Base-by-base conservation (phyloP, 192 early-diverging fungal genomes). In the Coemansia sp. region DNA sequence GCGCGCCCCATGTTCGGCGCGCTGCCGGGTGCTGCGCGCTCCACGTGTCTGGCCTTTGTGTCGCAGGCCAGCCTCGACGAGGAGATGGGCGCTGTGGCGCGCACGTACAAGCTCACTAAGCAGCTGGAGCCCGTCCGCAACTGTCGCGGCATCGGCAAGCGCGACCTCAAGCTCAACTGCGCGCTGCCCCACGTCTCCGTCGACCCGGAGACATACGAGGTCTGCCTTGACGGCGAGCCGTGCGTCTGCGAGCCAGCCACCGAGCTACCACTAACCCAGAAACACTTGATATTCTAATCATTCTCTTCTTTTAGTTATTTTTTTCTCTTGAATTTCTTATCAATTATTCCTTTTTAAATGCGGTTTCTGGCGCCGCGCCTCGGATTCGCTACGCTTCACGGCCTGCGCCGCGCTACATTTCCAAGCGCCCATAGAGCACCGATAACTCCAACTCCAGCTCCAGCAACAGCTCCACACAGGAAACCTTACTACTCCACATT, bases 171-270 rank as follows among this genome's bases (percentile, higher is more conserved):
- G 70, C 84, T 93, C 37, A 98, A 98, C 71, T 84, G 88, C 62
- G 65, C 79, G 0, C 73, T 88, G 60, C 96, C 96, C 3, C 84
- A 86, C 11, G 88, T 98, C 12, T 65, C 80, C 0, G 93, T 98
- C 3, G 94, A 98, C 70, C 94, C 96, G 0, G 96, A 98, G 67
- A 96, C 93, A 1, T 98, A 97, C 76, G 84, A 85, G 36, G 95
- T 97, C 9, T 86, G 68, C 7, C 90, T 92, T 3, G 90, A 98
- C 66, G 96, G 94, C 17, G 70, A 84, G 60, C 62, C 74, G 1
- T 85, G 90, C 35, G 78, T 71, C 6, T 89, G 91, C 65, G 88
- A 86, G n/a, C 93, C 96, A 3, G 91, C 88, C 3, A 68, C 71
- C 1, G 86, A 76, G 24, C 71, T 96, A 46, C 90, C 93, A 4